Percentiles rank a stretch among this genome's conserved stretches.
phyloP scores from a whole-genome alignment of 129 eudicot species.

The Flaveria bidentis region DNA sequence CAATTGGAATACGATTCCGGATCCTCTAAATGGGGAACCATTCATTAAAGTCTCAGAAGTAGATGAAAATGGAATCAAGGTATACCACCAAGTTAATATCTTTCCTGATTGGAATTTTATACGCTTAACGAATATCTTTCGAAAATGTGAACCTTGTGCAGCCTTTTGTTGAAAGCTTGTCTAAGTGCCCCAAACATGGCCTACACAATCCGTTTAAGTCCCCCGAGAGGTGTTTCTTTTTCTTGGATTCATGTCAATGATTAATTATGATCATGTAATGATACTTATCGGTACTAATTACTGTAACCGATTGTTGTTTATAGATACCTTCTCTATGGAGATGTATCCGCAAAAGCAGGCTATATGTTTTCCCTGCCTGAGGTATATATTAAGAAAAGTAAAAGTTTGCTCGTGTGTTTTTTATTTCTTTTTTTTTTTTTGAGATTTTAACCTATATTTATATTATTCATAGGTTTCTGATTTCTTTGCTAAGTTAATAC shows the following conservation, averaged over 20 bases:
- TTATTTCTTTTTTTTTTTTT: neutral
- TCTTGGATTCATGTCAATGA: too few species aligned
- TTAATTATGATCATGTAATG: neutral
- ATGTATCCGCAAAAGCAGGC: constrained; percentile 80
- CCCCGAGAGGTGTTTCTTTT: constrained; percentile 70
- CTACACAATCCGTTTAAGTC: constrained; percentile 85
- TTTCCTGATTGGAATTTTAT: neutral
- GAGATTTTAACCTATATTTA: neutral
- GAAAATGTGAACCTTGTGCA: constrained; percentile 34
- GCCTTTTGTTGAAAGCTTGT: constrained; percentile 95
- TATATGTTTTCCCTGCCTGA: constrained; percentile 69
- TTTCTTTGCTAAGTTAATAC: constrained; percentile 79
- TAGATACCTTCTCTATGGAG: constrained; percentile 90
- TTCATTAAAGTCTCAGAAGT: constrained; percentile 86
- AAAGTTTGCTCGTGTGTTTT: neutral
- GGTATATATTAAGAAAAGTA: constrained; percentile 38
- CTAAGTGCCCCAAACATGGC: constrained; percentile 92
- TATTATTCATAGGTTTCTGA: constrained; percentile 61
- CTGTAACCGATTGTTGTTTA: neutral
- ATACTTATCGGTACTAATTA: neutral
- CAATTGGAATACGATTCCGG: constrained; percentile 70
- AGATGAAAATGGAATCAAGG: constrained; percentile 67
- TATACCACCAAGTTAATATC: constrained; percentile 10
- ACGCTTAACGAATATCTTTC: neutral
- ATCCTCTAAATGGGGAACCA: constrained; percentile 87